Evolutionary conservation across 1,284 basidiomycete species (phyloP), one percentile per base, ranked within the genome.

Genomic region (Pisolithus thermaeus): DNA sequence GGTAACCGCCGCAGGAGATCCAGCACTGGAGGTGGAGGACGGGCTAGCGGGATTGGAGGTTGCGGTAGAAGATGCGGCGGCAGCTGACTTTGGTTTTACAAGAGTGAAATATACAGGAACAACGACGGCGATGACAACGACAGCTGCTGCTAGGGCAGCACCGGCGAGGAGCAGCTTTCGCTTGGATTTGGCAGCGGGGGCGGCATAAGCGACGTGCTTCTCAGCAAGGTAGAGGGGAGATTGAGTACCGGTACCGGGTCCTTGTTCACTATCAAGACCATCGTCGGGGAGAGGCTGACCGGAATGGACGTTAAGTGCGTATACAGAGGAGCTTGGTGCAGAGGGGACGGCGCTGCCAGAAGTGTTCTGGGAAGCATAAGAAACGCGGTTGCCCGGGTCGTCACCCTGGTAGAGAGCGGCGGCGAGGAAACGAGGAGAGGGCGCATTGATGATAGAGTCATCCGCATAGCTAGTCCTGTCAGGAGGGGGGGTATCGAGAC

Each of bases 161-260:
- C 51, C 62, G 14, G 62, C 56, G 12, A 81, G 72, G 50, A 67
- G 78, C 71, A 60, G 8, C 3, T 35, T 28, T 4, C 80, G 78
- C 52, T 75, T 81, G 0, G 79, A 76, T 53, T 73, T 76, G 23
- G 71, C 53, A 20, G 68, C 70, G 0, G 81, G 76, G 2, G 77
- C 60, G n/a, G 70, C 66, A 62, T 87, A 90, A 0, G 70, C 65
- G 0, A 70, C 66, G 2, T 77, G 76, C 63, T 90, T 89, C 64
- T 87, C 84, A 45, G 73, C 70, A 45, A 87, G 68, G 46, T 77
- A 77, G 64, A 65, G 68, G 4, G 72, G 69, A 23, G 73, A 60
- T 2, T 70, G 69, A 23, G 68, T 64, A 27, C 66, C 70, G 7
- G 71, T 35, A 5, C 57, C 55, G 28, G 49, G 52, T 49, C 58